phyloP scores from a whole-genome alignment of 371 early-diverging fungal species.

The Mucor plumbeus region DNA sequence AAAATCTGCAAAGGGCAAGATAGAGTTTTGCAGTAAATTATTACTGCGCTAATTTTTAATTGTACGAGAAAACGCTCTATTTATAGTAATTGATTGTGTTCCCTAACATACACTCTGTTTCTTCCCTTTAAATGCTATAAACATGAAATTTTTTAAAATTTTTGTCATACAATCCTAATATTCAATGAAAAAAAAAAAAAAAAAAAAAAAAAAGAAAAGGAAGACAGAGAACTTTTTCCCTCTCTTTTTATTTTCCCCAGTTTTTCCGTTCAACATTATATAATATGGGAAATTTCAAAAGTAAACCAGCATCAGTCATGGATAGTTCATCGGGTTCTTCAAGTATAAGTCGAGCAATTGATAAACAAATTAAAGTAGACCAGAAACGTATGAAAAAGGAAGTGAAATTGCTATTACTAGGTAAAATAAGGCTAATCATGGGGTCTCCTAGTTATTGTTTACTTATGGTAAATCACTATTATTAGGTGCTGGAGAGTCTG shows the following conservation, averaged over 20 bases:
- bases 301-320: conserved; percentile 4
- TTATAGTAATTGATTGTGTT: neutral
- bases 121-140: neutral
- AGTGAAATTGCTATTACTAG: conserved; percentile 89
- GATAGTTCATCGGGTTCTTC: conserved; percentile 1
- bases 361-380: conserved; percentile 79
- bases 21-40: no score
- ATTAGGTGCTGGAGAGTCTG: conserved; percentile 95
- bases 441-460: neutral
- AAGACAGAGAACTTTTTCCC: neutral
- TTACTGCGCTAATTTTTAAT: neutral
- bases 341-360: conserved; percentile 73
- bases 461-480: neutral
- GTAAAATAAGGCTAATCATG: conserved; percentile 42
- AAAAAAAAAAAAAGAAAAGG: conserved; percentile 3
- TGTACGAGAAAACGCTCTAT: neutral
- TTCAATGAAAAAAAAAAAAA: conserved; percentile 4
- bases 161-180: conserved; percentile 8
- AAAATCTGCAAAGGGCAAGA: neutral
- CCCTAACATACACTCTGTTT: neutral
- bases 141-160: neutral
- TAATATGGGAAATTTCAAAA: conserved; percentile 31
- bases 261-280: neutral
- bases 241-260: conserved; percentile 11
- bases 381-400: conserved; percentile 75